phyloP scores from a whole-genome alignment of 441 rosid genomes.

The Populus hybrid region DNA sequence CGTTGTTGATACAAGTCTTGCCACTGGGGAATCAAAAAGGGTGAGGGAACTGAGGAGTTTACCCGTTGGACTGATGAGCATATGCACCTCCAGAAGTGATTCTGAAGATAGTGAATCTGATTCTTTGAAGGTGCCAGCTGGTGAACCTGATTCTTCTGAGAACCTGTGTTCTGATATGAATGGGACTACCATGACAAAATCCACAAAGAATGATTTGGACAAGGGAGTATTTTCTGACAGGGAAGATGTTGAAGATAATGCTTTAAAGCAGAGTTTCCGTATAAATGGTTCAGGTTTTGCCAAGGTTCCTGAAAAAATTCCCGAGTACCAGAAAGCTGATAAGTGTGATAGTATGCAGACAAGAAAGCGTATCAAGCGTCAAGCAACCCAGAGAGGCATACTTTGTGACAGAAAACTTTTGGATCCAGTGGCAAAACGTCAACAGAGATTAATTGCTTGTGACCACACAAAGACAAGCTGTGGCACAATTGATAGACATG shows the following conservation, averaged over 20 bases:
- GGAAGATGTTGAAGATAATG: constrained; percentile 18
- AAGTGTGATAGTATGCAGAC: constrained; percentile 17
- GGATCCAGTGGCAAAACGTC: constrained; percentile 1
- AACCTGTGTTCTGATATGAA: constrained; percentile 28
- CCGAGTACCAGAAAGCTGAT: constrained; percentile 15
- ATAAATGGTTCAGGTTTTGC: constrained; percentile 12
- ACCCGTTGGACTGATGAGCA: constrained; percentile 37
- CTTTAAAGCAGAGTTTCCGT: constrained; percentile 9
- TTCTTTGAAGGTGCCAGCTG: constrained; percentile 36
- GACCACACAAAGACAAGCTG: constrained; percentile 15
- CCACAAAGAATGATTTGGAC: constrained; percentile 12
- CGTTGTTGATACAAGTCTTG: constrained; percentile 62
- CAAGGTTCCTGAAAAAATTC: constrained; percentile 12
- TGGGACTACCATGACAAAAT: constrained; percentile 17
- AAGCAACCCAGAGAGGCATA: constrained; percentile 16
- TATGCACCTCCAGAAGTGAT: constrained; percentile 31
- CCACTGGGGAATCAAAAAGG: constrained; percentile 30
- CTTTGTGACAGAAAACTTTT: constrained; percentile 13
- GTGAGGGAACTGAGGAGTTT: constrained; percentile 58
- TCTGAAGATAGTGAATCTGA: constrained; percentile 44
- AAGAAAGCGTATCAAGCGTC: constrained; percentile 26
- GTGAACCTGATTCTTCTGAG: constrained; percentile 37
- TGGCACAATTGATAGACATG: not conserved
- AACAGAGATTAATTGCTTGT: constrained; percentile 29
- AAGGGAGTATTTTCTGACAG: constrained; percentile 18